Conservation (phyloP, 2,329 filamentous ascomycete species). For the Chrysosporium queenslandicum region DNA sequence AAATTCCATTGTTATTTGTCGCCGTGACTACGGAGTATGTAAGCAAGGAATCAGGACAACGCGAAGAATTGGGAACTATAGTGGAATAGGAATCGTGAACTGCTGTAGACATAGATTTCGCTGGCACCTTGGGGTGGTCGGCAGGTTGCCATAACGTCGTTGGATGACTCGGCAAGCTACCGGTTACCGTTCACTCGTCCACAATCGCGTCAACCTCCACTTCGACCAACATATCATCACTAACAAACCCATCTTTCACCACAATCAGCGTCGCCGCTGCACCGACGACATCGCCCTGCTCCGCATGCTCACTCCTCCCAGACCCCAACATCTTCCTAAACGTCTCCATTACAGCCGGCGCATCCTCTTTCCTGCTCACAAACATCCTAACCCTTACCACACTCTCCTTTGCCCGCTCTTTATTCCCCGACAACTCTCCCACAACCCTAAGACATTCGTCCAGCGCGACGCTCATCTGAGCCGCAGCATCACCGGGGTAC, state of each 20-base stretch:
- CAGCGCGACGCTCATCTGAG: slow-evolving; percentile 26
- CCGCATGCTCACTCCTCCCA: slow-evolving; percentile 18
- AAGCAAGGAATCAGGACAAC: too few species aligned
- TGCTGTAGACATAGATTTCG: too few species aligned
- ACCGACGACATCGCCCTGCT: slow-evolving; percentile 21
- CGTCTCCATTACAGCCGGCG: slow-evolving; percentile 12
- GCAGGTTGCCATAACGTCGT: too few species aligned
- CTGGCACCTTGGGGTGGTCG: too few species aligned
- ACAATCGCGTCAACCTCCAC: slow-evolving; percentile 32
- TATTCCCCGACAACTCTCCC: slow-evolving; percentile 18
- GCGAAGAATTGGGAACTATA: too few species aligned
- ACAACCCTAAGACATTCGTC: slow-evolving; percentile 26
- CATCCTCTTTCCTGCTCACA: slow-evolving; percentile 16
- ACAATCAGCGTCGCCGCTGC: slow-evolving; percentile 33
- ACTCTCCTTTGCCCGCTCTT: slow-evolving; percentile 24
- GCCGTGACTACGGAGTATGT: too few species aligned
- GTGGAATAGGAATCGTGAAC: too few species aligned
- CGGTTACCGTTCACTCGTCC: background rate
- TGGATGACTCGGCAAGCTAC: too few species aligned
- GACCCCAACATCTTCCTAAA: slow-evolving; percentile 15
- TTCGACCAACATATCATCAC: slow-evolving; percentile 21
- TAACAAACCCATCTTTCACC: slow-evolving; percentile 29
- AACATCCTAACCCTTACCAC: slow-evolving; percentile 32
- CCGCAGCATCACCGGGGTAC: slow-evolving; percentile 26
- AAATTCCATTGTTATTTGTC: too few species aligned